Conservation (phyloP, 2,329 filamentous ascomycete genomes). For the Aspergillus texensis region DNA sequence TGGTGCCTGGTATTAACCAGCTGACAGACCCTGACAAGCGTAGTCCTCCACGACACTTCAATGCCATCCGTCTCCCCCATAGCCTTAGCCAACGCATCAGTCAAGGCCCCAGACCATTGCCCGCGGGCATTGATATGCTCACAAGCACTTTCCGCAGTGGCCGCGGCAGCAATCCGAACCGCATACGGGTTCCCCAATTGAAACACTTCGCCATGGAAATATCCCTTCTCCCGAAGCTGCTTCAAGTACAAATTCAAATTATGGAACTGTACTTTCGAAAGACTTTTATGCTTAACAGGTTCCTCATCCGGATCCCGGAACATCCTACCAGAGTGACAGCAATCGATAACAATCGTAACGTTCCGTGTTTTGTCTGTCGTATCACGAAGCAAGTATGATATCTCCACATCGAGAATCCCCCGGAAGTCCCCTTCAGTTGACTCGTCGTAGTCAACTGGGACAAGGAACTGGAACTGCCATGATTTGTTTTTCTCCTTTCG, state of each 20-base stretch:
- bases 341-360: conserved; percentile 8
- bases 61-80: background rate
- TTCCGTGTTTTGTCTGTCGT: conserved; percentile 6
- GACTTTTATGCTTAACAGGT: background rate
- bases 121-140: conserved; percentile 3
- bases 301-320: background rate
- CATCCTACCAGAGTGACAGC: conserved; percentile 5
- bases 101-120: conserved; percentile 5
- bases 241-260: background rate
- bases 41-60: conserved; percentile 7
- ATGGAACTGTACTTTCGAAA: background rate
- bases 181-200: conserved; percentile 3
- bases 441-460: conserved; percentile 7
- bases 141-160: conserved; percentile 1
- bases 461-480: conserved; percentile 6
- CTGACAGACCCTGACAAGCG: background rate
- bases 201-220: background rate
- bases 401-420: conserved; percentile 4
- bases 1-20: conserved; percentile 3
- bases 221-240: background rate
- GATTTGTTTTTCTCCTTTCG: background rate
- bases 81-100: conserved; percentile 1
- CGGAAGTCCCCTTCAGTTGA: background rate
- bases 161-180: conserved; percentile 3
- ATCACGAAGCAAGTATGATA: background rate